Evolutionary conservation across 805 yeast genomes (phyloP), one percentile per base, ranked within the genome.

Genomic region (Teunomyces stri): DNA sequence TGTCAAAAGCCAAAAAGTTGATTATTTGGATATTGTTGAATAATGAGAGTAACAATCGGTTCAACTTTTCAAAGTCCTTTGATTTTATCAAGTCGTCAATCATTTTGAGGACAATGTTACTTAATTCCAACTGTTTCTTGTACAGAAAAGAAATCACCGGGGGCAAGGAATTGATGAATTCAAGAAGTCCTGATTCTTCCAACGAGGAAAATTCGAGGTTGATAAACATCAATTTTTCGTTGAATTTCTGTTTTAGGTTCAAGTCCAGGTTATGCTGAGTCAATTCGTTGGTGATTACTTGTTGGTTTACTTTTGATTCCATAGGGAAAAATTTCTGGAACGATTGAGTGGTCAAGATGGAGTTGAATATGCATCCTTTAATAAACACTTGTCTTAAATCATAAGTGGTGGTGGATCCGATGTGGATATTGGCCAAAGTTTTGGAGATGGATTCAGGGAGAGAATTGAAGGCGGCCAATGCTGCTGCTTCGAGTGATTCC

Each of bases 151-250:
- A 65, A 37, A 69, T 49, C 31, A 51, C 48, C 3, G 38, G 22
- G 1, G 63, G 54, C 16, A 68, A 53, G 5, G 55, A 46, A 16
- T 54, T 50, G 29, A 69, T 50, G 44, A 55, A 64, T 18, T 65
- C 69, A 5, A 65, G 44, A 20, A 71, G 55, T 13, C 68, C 70
- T 5, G 72, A 67, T 45, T 72, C 78, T 41, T 68, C 71, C 10
- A 72, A 51, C 1, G 75, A 69, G 1, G 72, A 65, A 49, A 72
- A 71, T 51, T 72, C 76, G 18, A 66, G 47, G 51, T 68, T 70
- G 25, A 68, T 53, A 42, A 62, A 56, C 39, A 64, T 54, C 31
- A 72, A 55, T 49, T 68, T 71, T 6, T 65, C 61, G 37, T 60
- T 57, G 46, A 71, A 59, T 35, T 59, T 56, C 10, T 56, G 57